These are phyloP conservation scores for Claviceps pusilla DNA, from an alignment of 2,329 filamentous ascomycete genomes.

Conservation along the genomic window DNA sequence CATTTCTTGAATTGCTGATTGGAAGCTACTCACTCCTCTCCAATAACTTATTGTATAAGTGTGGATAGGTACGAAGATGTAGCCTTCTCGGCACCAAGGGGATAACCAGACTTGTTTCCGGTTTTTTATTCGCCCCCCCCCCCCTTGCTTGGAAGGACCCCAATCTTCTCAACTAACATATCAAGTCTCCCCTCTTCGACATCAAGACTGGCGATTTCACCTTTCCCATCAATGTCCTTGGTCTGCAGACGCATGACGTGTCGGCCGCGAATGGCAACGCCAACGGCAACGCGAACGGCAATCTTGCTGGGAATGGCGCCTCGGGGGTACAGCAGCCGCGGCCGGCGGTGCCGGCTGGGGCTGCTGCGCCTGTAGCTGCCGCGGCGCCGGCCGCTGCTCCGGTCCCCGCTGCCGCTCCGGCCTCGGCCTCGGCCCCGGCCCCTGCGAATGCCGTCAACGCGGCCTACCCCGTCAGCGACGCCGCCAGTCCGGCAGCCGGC, in stretches of 20 bases:
- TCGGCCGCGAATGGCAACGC: neutral
- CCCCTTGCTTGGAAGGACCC: too few species aligned
- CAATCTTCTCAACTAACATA: neutral
- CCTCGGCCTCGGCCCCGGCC: neutral
- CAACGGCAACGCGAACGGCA: too few species aligned
- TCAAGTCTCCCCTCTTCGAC: neutral
- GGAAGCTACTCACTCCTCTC: too few species aligned
- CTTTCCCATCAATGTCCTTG: slow-evolving; percentile 1
- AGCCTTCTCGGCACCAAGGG: too few species aligned
- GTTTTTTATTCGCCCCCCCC: too few species aligned
- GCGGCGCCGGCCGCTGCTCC: neutral
- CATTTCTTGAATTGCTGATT: too few species aligned
- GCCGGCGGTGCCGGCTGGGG: neutral
- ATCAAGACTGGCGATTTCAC: neutral
- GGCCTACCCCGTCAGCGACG: too few species aligned
- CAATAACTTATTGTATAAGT: too few species aligned
- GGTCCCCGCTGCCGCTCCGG: neutral
- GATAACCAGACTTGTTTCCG: too few species aligned
- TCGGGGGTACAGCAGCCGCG: neutral
- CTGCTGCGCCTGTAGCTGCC: neutral
- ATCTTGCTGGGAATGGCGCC: neutral
- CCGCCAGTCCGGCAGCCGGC: too few species aligned
- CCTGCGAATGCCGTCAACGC: neutral
- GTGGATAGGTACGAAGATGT: too few species aligned
- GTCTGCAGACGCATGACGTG: neutral